Percentiles rank a stretch among this genome's conserved stretches.
These are phyloP conservation scores for Nakazawaea ishiwadae DNA, from an alignment of 805 yeast species.

Conservation along the genomic window DNA sequence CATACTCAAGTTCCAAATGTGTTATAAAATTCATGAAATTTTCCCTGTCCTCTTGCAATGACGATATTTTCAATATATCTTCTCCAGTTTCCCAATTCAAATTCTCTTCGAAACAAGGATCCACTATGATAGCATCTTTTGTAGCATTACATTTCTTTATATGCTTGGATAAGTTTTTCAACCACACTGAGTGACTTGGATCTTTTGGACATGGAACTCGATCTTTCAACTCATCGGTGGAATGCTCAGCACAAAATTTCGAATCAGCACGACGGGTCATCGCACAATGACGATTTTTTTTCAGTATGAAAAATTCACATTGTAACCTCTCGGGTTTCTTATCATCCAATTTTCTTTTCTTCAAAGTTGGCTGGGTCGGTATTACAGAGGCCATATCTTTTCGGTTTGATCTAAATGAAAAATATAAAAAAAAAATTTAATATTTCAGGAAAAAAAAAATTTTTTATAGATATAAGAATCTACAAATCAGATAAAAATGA, in stretches of 20 bases:
- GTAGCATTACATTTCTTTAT: conserved; percentile 54
- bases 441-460: not conserved
- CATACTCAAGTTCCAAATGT: conserved; percentile 14
- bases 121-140: conserved; percentile 25
- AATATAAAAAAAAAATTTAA: not conserved
- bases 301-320: conserved; percentile 45
- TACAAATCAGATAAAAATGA: not conserved
- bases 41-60: conserved; percentile 15
- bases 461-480: not conserved
- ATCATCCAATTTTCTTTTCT: not conserved
- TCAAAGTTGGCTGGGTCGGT: not conserved
- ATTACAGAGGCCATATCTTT: not conserved
- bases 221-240: conserved; percentile 19
- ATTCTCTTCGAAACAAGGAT: conserved; percentile 46
- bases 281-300: conserved; percentile 54
- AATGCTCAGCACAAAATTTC: conserved; percentile 61
- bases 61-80: not conserved
- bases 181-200: conserved; percentile 70
- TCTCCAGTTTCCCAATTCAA: conserved; percentile 31
- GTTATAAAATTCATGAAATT: conserved; percentile 20
- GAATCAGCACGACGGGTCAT: conserved; percentile 50
- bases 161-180: conserved; percentile 50
- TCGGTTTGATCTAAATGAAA: not conserved
- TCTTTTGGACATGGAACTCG: conserved; percentile 77
- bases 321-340: conserved; percentile 13